Conservation (phyloP, 2,329 filamentous ascomycete genomes). For the Zymoseptoria brevis region DNA sequence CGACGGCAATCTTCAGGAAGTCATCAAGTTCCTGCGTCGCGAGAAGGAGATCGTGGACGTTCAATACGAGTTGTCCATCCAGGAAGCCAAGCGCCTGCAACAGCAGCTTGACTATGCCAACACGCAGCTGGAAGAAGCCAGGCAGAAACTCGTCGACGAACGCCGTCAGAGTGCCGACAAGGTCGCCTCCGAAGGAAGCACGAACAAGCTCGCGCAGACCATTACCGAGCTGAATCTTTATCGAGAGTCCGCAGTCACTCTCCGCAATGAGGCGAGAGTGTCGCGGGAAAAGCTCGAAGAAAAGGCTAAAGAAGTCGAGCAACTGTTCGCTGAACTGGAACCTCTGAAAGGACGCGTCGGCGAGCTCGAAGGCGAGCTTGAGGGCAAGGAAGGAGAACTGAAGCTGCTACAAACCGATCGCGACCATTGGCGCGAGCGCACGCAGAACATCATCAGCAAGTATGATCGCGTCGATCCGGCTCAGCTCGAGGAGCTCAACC, state of each 20-base stretch:
- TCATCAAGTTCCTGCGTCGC: constrained; percentile 82
- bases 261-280: constrained; percentile 78
- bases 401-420: constrained; percentile 84
- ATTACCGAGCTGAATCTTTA: constrained; percentile 93
- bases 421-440: constrained; percentile 91
- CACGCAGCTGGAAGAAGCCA: constrained; percentile 78
- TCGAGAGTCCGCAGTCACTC: constrained; percentile 85
- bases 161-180: constrained; percentile 67
- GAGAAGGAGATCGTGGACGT: constrained; percentile 98
- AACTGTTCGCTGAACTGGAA: constrained; percentile 66
- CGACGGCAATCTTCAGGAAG: constrained; percentile 70
- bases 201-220: constrained; percentile 88
- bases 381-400: constrained; percentile 78
- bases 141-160: constrained; percentile 85
- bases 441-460: constrained; percentile 89
- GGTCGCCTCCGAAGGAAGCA: constrained; percentile 64
- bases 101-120: constrained; percentile 85
- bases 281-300: constrained; percentile 67
- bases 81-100: constrained; percentile 80
- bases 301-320: constrained; percentile 66
- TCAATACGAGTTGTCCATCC: constrained; percentile 82
- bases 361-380: constrained; percentile 73
- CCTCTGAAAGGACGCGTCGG: constrained; percentile 73
- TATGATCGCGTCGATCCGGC: constrained; percentile 92
- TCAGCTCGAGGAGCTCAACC: constrained; percentile 82